Evolutionary conservation across 192 early-diverging fungal species (phyloP).

Genomic region (Backusella liffmaniae): DNA sequence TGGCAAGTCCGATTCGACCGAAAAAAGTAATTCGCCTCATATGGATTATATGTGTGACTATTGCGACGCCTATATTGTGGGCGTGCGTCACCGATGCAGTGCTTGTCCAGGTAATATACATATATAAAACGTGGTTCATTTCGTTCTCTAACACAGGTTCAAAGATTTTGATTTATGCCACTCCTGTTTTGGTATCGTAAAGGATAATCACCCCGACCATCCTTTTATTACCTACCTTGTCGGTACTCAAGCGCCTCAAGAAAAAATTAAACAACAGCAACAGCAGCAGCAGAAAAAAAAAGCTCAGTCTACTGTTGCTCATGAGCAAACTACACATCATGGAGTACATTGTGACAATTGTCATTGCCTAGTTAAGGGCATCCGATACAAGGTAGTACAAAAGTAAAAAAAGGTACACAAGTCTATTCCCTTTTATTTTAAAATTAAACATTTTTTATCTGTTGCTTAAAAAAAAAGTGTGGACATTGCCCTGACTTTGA

Average conservation of each 20-base stretch:
- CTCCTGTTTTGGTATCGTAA: constrained; percentile 47
- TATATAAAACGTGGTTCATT: background rate
- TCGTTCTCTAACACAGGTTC: constrained; percentile 16
- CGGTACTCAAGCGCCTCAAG: background rate
- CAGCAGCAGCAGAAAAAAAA: constrained; percentile 29
- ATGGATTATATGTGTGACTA: constrained; percentile 48
- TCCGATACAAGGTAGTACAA: constrained; percentile 49
- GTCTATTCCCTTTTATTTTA: background rate
- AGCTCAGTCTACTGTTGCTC: background rate
- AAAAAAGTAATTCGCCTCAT: constrained; percentile 5
- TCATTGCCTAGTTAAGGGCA: constrained; percentile 37
- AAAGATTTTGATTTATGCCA: constrained; percentile 60
- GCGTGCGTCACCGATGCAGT: constrained; percentile 60
- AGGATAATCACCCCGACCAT: constrained; percentile 42
- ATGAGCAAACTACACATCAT: constrained; percentile 22
- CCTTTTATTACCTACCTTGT: constrained; percentile 32
- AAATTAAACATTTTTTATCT: background rate
- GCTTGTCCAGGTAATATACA: constrained; percentile 33
- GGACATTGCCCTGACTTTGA: constrained; percentile 62
- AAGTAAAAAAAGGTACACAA: background rate
- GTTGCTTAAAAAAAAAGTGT: constrained; percentile 32
- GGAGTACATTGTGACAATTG: constrained; percentile 51
- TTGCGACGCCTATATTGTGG: constrained; percentile 51
- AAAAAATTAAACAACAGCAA: constrained; percentile 12
- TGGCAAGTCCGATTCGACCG: background rate